phyloP scores from a whole-genome alignment of 1,284 basidiomycete genomes.

The Moniliophthora roreri region DNA sequence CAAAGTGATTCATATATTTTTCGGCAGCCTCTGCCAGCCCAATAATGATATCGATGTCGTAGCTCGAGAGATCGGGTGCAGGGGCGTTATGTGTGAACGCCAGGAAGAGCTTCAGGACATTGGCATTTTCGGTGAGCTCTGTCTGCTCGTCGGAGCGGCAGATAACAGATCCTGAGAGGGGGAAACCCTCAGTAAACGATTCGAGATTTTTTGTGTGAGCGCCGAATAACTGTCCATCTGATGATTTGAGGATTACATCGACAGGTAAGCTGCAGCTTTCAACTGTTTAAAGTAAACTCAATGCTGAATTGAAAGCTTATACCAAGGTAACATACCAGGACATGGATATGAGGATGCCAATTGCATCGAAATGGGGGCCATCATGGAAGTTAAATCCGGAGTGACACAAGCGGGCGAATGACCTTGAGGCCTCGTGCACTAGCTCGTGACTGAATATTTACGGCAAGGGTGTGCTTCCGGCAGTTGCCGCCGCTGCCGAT shows the following conservation, averaged over 20 bases:
- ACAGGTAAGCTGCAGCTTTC: background rate
- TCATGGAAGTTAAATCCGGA: no score
- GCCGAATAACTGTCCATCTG: background rate
- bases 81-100: background rate
- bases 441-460: no score
- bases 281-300: background rate
- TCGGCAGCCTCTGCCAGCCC: background rate
- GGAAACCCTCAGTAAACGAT: background rate
- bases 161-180: background rate
- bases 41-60: background rate
- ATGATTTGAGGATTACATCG: background rate
- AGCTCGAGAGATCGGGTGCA: background rate
- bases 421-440: no score
- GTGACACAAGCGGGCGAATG: no score
- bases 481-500: no score
- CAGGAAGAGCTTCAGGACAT: background rate
- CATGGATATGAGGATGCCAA: no score
- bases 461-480: no score
- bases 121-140: background rate
- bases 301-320: no score
- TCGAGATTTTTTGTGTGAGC: conserved; percentile 1
- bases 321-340: no score
- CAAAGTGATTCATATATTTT: background rate
- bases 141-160: background rate
- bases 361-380: no score